These are phyloP conservation scores for Neurospora tetraspora DNA, from an alignment of 495 filamentous ascomycete species.

Conservation along the genomic window DNA sequence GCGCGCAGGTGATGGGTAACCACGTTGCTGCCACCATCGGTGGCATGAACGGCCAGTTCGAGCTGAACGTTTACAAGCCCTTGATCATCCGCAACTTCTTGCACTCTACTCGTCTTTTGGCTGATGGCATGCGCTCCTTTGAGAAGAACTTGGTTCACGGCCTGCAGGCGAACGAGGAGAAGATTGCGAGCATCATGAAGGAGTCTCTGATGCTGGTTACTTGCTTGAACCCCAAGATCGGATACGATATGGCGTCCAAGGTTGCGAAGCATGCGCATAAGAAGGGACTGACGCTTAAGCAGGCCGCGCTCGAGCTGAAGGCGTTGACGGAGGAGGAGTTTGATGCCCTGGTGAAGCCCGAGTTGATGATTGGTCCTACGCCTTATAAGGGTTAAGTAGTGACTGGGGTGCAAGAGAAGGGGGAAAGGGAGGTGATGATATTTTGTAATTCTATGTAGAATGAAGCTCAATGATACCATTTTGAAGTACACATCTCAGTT, in stretches of 20 bases:
- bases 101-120: conserved; percentile 76
- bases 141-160: conserved; percentile 86
- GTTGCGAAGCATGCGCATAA: conserved; percentile 99
- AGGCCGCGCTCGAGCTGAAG: conserved; percentile 87
- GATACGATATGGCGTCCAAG: conserved; percentile 96
- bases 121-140: conserved; percentile 90
- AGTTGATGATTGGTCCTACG: conserved; percentile 90
- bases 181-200: conserved; percentile 78
- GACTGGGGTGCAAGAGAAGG: background rate
- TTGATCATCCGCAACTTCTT: conserved; percentile 89
- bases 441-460: background rate
- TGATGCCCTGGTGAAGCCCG: conserved; percentile 81
- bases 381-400: conserved; percentile 30
- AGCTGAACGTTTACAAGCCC: conserved; percentile 98
- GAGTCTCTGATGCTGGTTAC: conserved; percentile 96
- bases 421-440: background rate
- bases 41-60: conserved; percentile 96
- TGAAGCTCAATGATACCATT: background rate
- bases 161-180: conserved; percentile 83
- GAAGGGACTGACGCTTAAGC: conserved; percentile 88
- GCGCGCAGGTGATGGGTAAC: conserved; percentile 96
- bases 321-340: conserved; percentile 88
- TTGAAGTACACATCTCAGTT: background rate
- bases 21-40: conserved; percentile 83
- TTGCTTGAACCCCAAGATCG: conserved; percentile 96